Conservation (phyloP, 352 stramenopile genomes). For the Globisporangium orthogonon region DNA sequence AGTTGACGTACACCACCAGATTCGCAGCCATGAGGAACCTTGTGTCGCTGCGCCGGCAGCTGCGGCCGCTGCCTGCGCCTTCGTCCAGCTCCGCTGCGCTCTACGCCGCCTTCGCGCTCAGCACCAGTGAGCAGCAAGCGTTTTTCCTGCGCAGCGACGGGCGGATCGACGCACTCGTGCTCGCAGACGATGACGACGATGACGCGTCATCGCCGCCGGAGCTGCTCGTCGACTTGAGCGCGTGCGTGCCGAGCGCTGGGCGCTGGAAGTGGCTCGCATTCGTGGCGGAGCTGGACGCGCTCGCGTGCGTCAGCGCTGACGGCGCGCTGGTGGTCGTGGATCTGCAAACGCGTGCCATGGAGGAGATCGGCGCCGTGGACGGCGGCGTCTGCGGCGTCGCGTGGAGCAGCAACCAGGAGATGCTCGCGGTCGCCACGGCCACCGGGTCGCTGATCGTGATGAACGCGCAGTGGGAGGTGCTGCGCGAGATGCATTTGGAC, state of each 20-base stretch:
- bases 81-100: not conserved
- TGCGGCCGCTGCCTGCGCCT: conserved; percentile 23
- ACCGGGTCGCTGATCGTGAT: conserved; percentile 59
- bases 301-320: conserved; percentile 47
- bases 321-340: conserved; percentile 48
- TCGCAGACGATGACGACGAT: conserved; percentile 12
- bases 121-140: conserved; percentile 22
- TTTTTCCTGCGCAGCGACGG: conserved; percentile 32
- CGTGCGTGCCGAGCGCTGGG: conserved; percentile 11
- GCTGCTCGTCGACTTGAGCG: conserved; percentile 27
- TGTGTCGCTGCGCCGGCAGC: conserved; percentile 37
- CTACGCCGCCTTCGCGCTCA: conserved; percentile 25
- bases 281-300: conserved; percentile 44
- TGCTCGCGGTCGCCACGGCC: conserved; percentile 55
- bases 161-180: conserved; percentile 23
- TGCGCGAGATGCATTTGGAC: conserved; percentile 55
- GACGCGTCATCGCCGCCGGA: conserved; percentile 9
- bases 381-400: conserved; percentile 51
- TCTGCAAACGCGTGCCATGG: conserved; percentile 31
- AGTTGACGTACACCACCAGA: no score
- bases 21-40: conserved; percentile 46
- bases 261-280: conserved; percentile 63
- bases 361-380: conserved; percentile 66
- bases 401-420: conserved; percentile 69
- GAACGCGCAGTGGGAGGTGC: conserved; percentile 73